Conservation (phyloP, 305 asterid genomes). For the Solanum hybrid region DNA sequence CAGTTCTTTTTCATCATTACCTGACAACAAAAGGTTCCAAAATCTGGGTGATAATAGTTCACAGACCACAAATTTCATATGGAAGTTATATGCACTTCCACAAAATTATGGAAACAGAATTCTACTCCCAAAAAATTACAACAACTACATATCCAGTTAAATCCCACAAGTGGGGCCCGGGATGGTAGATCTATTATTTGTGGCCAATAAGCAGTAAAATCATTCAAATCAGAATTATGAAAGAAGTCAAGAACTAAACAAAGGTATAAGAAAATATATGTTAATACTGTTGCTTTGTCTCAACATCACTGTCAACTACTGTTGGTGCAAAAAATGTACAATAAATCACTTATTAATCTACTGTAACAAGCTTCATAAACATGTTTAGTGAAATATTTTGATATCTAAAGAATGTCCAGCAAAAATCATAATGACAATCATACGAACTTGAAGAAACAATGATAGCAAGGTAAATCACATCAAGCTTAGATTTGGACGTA, state of each 20-base stretch:
- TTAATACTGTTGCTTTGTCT: background rate
- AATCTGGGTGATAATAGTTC: background rate
- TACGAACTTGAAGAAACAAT: background rate
- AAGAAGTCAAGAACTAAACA: background rate
- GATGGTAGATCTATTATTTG: background rate
- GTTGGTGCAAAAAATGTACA: background rate
- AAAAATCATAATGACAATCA: background rate
- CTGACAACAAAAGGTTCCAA: background rate
- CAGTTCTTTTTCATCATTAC: background rate
- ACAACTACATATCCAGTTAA: background rate
- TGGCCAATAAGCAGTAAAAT: background rate
- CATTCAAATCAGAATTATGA: background rate
- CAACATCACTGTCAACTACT: background rate
- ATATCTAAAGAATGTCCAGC: background rate
- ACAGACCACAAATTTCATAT: background rate
- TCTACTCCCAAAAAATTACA: background rate
- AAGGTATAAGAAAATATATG: background rate
- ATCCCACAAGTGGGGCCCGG: background rate
- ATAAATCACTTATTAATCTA: background rate
- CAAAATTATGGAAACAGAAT: background rate
- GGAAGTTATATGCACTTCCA: background rate
- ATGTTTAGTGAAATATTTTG: background rate
- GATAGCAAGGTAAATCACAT: background rate
- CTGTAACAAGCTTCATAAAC: background rate
- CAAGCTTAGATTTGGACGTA: background rate